Conservation (phyloP, 108 stramenopile genomes). For the Chaetoceros tenuissimus region DNA sequence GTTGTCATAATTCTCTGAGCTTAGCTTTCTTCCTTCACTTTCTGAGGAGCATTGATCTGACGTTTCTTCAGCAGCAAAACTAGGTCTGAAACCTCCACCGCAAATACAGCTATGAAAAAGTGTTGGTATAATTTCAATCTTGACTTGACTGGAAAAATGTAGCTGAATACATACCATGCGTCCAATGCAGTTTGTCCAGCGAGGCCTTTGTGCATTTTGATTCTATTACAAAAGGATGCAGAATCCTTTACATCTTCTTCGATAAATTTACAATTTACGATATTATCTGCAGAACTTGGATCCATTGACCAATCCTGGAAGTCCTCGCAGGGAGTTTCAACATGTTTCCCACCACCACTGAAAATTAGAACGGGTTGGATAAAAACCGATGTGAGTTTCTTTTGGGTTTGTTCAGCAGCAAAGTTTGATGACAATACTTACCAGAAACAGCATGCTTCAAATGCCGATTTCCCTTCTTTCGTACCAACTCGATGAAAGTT, state of each 20-base stretch:
- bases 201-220: background rate
- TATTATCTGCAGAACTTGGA: background rate
- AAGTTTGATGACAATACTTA: too few species aligned
- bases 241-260: background rate
- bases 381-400: too few species aligned
- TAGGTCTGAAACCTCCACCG: background rate
- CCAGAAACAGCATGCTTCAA: background rate
- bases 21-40: too few species aligned
- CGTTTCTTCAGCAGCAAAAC: too few species aligned
- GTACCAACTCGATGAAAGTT: background rate
- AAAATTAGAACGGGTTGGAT: too few species aligned
- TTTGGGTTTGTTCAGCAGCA: too few species aligned
- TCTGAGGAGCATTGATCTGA: too few species aligned
- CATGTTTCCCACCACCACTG: background rate
- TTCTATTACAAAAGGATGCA: background rate
- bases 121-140: too few species aligned
- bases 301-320: background rate
- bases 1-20: too few species aligned
- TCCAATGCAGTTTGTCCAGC: background rate
- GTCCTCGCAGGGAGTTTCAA: background rate
- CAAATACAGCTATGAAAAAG: background rate
- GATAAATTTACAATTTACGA: background rate
- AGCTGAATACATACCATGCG: too few species aligned
- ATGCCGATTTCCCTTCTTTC: background rate
- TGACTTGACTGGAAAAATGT: too few species aligned